Percentiles rank a stretch among this genome's conserved stretches.
phyloP scores from a whole-genome alignment of 1,284 basidiomycete species.

The Xerocomus amazonicus region DNA sequence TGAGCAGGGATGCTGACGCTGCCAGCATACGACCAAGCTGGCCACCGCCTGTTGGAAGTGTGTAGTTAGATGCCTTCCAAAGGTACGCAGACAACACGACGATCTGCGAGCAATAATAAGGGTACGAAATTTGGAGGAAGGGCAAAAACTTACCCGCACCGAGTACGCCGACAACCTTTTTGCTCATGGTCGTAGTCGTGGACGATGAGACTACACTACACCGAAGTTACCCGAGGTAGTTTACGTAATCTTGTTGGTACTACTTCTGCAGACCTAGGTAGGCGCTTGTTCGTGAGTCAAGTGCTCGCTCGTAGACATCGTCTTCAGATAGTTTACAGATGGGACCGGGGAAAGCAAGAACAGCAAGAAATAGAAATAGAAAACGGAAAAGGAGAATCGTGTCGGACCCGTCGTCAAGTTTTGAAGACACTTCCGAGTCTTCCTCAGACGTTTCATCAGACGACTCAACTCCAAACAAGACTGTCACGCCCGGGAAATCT shows the following conservation, averaged over 20 bases:
- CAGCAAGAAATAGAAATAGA: slow-evolving; percentile 44
- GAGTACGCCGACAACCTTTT: slow-evolving; percentile 27
- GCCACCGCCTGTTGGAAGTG: slow-evolving; percentile 73
- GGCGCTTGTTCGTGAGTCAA: background rate
- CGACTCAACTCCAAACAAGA: slow-evolving; percentile 7
- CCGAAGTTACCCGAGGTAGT: background rate
- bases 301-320: background rate
- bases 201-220: background rate
- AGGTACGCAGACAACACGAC: background rate
- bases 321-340: background rate
- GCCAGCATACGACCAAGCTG: slow-evolving; percentile 98
- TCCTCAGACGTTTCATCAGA: slow-evolving; percentile 20
- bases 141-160: slow-evolving; percentile 26
- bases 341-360: slow-evolving; percentile 16
- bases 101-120: slow-evolving; percentile 16
- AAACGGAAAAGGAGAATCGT: slow-evolving; percentile 52
- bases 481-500: slow-evolving; percentile 4
- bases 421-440: slow-evolving; percentile 36
- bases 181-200: slow-evolving; percentile 20
- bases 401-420: slow-evolving; percentile 41
- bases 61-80: slow-evolving; percentile 9
- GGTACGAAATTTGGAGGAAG: background rate
- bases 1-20: slow-evolving; percentile 85
- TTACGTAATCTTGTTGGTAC: background rate
- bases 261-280: background rate